These are phyloP conservation scores for Aureobasidium vineae DNA, from an alignment of 2,329 filamentous ascomycete species.

Conservation along the genomic window DNA sequence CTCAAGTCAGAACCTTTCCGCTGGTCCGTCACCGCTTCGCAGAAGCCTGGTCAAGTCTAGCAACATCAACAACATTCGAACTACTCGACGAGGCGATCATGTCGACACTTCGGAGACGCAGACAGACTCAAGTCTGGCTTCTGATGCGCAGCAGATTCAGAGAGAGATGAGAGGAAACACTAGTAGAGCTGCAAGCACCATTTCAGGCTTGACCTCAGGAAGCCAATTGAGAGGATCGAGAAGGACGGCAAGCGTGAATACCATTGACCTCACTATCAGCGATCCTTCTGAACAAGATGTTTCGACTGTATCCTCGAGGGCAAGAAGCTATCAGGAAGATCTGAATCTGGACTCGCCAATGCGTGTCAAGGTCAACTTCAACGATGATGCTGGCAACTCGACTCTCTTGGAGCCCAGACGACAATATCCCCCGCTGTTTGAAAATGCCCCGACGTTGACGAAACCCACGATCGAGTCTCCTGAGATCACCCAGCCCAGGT, in stretches of 20 bases:
- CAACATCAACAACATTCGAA: constrained; percentile 28
- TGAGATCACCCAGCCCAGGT: constrained; percentile 1
- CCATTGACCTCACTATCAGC: constrained; percentile 2
- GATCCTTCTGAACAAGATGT: constrained; percentile 25
- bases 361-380: constrained; percentile 40
- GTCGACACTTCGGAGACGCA: not conserved
- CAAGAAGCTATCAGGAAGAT: constrained; percentile 38
- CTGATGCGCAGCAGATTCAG: constrained; percentile 36
- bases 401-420: constrained; percentile 26
- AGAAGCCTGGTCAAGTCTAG: constrained; percentile 33
- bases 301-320: constrained; percentile 14
- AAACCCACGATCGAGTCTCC: not conserved
- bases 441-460: constrained; percentile 20
- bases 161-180: constrained; percentile 30
- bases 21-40: constrained; percentile 32
- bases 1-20: not conserved
- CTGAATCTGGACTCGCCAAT: constrained; percentile 40
- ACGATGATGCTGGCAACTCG: constrained; percentile 34
- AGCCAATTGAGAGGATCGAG: constrained; percentile 8
- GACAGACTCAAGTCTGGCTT: constrained; percentile 32
- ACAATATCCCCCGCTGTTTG: constrained; percentile 35
- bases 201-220: constrained; percentile 11
- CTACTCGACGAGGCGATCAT: not conserved
- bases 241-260: constrained; percentile 2
- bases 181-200: not conserved